Percentiles rank a stretch among this genome's conserved stretches.
phyloP scores from a whole-genome alignment of 2,329 filamentous ascomycete species.

The Sclerotinia nivalis region DNA sequence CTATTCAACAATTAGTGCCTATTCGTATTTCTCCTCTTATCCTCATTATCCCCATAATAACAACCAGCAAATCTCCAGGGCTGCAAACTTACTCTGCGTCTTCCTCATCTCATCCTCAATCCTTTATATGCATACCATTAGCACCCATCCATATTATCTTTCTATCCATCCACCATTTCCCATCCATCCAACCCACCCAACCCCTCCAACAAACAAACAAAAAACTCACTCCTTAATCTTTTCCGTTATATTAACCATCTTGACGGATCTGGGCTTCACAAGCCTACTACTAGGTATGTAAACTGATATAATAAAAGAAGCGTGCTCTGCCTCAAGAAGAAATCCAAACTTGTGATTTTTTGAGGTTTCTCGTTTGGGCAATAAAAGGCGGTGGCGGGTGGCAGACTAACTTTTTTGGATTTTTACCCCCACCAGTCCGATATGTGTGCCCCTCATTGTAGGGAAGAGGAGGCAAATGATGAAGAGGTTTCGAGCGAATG shows the following conservation, averaged over 20 bases:
- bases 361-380: constrained; percentile 2
- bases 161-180: constrained; percentile 1
- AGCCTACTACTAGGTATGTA: not conserved
- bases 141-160: not conserved
- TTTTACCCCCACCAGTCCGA: no score
- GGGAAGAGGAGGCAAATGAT: no score
- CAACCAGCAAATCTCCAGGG: not conserved
- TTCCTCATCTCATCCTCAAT: constrained; percentile 99
- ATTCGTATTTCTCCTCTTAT: not conserved
- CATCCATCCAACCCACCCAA: not conserved
- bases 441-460: no score
- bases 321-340: not conserved
- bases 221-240: constrained; percentile 96
- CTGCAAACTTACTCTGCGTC: constrained; percentile 79
- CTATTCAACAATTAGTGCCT: constrained; percentile 48
- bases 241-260: constrained; percentile 99
- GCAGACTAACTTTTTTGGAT: not conserved
- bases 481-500: no score
- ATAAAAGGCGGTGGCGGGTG: not conserved
- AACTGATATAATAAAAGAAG: not conserved
- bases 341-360: constrained; percentile 16
- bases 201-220: not conserved
- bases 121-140: constrained; percentile 52
- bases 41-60: constrained; percentile 20
- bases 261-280: constrained; percentile 39